Base-by-base conservation (phyloP, 164 flowering plant species). In the Liriodendron chinense region DNA sequence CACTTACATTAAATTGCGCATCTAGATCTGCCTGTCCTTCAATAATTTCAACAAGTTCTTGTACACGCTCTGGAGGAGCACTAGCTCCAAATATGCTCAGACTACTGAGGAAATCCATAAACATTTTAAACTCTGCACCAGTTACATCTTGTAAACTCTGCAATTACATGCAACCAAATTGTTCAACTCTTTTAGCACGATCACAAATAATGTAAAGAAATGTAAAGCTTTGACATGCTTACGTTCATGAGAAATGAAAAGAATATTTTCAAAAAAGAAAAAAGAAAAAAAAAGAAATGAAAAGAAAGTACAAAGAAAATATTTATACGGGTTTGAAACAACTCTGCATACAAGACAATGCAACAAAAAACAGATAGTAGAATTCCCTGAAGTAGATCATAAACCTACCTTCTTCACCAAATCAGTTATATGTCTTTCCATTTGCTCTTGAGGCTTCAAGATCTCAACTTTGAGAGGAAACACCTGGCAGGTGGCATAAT, bases 131-230 rank as follows among this genome's bases (percentile, higher is more conserved):
- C 75, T 96, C 99, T 28, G 89, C 95, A 75, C 97, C 97, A 76
- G 97, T 96, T 59, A 96, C 98, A 87, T 96, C 99, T 85, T 86
- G 94, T 66, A 94, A 83, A 82, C 98, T 90, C 98, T 96, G 88
- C 80, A 85, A 81, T 74, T 70, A 12, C 73, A 80, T 1, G 53
- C 67, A 79, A 72, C 64, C 63, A 64, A 71, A 53, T 24, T 56
- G 18, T 8, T 3, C 25, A 49, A 66, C 73, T 69, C 43, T 34
- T 70, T 57, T 66, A 77, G 67, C 28, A 50, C 24, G 34, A 28
- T 3, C 47, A 21, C 9, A 71, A 59, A 69, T 62, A 74, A 50
- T 10, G 7, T 10, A 66, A 56, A 56, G 43, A 14, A 53, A 72
- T 47, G 22, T 9, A 10, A 26, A 18, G 34, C 34, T 56, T 72